These are phyloP conservation scores for Ogataea paraovalis DNA, from an alignment of 805 yeast species.

Conservation along the genomic window DNA sequence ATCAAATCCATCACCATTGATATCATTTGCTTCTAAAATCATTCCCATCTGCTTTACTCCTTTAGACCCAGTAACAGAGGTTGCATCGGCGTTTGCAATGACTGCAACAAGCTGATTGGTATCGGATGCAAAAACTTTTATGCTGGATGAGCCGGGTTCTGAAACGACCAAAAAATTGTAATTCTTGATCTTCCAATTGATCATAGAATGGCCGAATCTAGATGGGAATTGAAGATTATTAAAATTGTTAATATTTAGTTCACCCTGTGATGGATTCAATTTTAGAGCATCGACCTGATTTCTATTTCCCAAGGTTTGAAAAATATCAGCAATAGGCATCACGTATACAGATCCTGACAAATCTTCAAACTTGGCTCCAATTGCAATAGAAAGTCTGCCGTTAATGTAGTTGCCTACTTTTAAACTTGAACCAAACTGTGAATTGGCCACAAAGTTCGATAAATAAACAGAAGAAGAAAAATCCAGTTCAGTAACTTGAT, in stretches of 20 bases:
- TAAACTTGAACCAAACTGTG: slow-evolving; percentile 46
- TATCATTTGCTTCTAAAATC: slow-evolving; percentile 22
- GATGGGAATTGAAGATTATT: slow-evolving; percentile 23
- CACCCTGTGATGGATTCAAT: neutral
- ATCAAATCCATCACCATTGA: slow-evolving; percentile 35
- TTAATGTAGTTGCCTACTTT: slow-evolving; percentile 39
- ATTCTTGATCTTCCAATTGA: slow-evolving; percentile 26
- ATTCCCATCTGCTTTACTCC: slow-evolving; percentile 45
- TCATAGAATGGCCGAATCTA: slow-evolving; percentile 42
- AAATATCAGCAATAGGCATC: slow-evolving; percentile 35
- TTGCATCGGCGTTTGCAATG: slow-evolving; percentile 21
- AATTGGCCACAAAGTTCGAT: slow-evolving; percentile 23
- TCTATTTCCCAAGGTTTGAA: neutral
- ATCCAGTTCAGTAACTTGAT: neutral
- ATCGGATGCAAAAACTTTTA: slow-evolving; percentile 33
- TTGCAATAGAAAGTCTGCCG: slow-evolving; percentile 38
- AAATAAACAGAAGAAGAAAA: slow-evolving; percentile 6
- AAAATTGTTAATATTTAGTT: slow-evolving; percentile 1
- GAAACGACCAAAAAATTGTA: slow-evolving; percentile 40
- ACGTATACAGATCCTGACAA: slow-evolving; percentile 41
- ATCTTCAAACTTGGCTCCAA: slow-evolving; percentile 49
- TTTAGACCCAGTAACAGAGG: slow-evolving; percentile 30
- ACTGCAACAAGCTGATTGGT: slow-evolving; percentile 12
- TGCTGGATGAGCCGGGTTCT: slow-evolving; percentile 47
- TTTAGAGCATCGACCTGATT: neutral